Base-by-base conservation (phyloP, 306 rosid genomes). In the Malus orientalis region DNA sequence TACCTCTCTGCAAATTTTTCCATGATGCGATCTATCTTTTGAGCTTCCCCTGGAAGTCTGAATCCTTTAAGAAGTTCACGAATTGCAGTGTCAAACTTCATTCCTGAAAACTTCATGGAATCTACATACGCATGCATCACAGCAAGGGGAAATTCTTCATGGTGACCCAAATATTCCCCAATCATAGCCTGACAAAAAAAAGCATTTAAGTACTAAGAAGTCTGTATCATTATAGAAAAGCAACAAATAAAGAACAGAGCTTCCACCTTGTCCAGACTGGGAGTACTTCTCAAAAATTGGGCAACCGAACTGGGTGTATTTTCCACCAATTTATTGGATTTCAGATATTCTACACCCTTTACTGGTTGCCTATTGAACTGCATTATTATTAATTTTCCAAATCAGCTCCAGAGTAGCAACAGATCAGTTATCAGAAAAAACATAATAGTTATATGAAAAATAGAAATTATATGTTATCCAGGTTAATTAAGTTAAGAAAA, bases 1-100 rank as follows among this genome's bases (percentile, higher is more conserved):
- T 87, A 96, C 99, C 99, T 85, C 81, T 93, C 99, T 30, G 98
- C 99, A 91, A 96, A 93, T 82, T 96, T 96, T 81, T 93, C 99
- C 99, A 96, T 96, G 78, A 96, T 91, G 70, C 98, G 96, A 82
- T 96, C 99, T 64, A 96, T 96, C 88, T 96, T 96, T 86, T 96
- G 99, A 87, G 99, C 98, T 84, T 96, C 99, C 72, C 99, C 99
- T 4, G 99, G 98, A 83, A 93, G 98, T 61, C 96, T 92, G 74
- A 96, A 96, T 54, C 98, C 98, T 91, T 89, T 96, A 74, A 96
- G 98, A 85, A 96, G 91, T 85, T 92, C 99, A 81, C 99, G 96
- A 82, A 96, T 93, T 73, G 99, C 97, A 71, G 84, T 60, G 76
- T 91, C 88, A 86, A 96, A 96, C 89, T 93, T 96, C 97, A 96